These are phyloP conservation scores for Reutealis trisperma DNA, from an alignment of 345 rosid species.

Conservation along the genomic window DNA sequence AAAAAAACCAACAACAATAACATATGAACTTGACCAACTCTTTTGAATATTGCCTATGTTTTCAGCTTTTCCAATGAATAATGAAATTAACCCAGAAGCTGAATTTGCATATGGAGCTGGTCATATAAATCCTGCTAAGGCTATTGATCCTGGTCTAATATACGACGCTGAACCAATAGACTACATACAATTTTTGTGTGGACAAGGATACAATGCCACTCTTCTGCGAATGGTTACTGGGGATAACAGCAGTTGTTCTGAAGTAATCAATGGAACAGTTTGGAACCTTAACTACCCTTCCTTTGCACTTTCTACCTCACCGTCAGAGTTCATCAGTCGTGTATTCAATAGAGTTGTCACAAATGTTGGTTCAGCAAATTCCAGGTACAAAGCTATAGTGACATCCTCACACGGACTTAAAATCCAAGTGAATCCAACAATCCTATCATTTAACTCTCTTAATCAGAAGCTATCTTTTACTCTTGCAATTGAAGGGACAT, in stretches of 20 bases:
- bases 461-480: slow-evolving; percentile 28
- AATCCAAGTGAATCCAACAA: not conserved
- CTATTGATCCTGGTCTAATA: slow-evolving; percentile 40
- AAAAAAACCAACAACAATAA: no score
- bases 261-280: slow-evolving; percentile 9
- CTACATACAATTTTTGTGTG: slow-evolving; percentile 39
- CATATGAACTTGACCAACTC: no score
- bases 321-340: not conserved
- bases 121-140: slow-evolving; percentile 31
- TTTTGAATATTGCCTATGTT: no score
- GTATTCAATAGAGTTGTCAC: slow-evolving; percentile 22
- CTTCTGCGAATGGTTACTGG: slow-evolving; percentile 27
- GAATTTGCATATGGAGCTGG: slow-evolving; percentile 47
- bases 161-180: slow-evolving; percentile 36
- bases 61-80: no score
- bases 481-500: slow-evolving; percentile 18
- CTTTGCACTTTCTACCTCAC: slow-evolving; percentile 5
- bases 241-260: slow-evolving; percentile 24
- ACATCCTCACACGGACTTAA: slow-evolving; percentile 5
- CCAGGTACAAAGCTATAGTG: slow-evolving; percentile 26
- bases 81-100: slow-evolving; percentile 1
- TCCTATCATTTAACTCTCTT: not conserved
- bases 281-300: slow-evolving; percentile 49
- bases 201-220: slow-evolving; percentile 32
- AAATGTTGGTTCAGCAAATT: slow-evolving; percentile 29